Evolutionary conservation across 2,329 filamentous ascomycete species (phyloP).

Genomic region (Daldinia eschscholtzii): DNA sequence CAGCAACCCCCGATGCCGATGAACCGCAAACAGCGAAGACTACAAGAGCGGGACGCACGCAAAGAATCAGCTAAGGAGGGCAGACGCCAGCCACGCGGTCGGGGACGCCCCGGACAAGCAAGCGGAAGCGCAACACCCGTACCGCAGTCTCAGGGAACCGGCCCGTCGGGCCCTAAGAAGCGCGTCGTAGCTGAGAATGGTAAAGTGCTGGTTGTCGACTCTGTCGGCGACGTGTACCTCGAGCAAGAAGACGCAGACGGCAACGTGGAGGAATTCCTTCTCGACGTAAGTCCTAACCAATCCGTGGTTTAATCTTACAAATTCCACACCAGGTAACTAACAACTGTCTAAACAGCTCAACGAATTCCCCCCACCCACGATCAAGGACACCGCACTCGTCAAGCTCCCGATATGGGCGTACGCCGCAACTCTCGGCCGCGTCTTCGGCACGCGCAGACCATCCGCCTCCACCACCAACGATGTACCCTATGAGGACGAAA

Average conservation of each 20-base stretch:
- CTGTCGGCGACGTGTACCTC: slow-evolving; percentile 91
- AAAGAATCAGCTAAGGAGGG: slow-evolving; percentile 73
- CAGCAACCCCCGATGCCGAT: slow-evolving; percentile 66
- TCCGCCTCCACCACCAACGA: slow-evolving; percentile 41
- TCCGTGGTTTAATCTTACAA: no score
- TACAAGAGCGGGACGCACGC: slow-evolving; percentile 87
- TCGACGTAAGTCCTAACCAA: slow-evolving; percentile 77
- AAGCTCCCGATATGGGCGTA: slow-evolving; percentile 82
- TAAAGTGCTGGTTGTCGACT: slow-evolving; percentile 93
- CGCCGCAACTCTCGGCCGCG: slow-evolving; percentile 65
- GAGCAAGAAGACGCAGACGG: slow-evolving; percentile 93
- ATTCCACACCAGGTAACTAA: slow-evolving; percentile 25
- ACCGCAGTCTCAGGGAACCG: slow-evolving; percentile 63
- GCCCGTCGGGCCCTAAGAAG: slow-evolving; percentile 83
- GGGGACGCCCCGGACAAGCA: slow-evolving; percentile 53
- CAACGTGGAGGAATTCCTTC: slow-evolving; percentile 81
- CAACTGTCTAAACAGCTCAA: slow-evolving; percentile 67
- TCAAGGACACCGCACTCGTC: slow-evolving; percentile 85
- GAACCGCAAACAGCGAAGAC: slow-evolving; percentile 88
- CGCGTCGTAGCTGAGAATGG: slow-evolving; percentile 93
- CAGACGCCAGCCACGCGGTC: slow-evolving; percentile 56
- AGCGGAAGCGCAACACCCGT: slow-evolving; percentile 67
- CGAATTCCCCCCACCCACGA: slow-evolving; percentile 81
- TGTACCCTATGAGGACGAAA: slow-evolving; percentile 48
- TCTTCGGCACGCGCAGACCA: slow-evolving; percentile 55